A percentile compares a stretch with the other conserved stretches of the same genome.
Evolutionary conservation across 225 moss, liverwort and hornwort genomes (phyloP).

Genomic region (Straminergon stramineum): DNA sequence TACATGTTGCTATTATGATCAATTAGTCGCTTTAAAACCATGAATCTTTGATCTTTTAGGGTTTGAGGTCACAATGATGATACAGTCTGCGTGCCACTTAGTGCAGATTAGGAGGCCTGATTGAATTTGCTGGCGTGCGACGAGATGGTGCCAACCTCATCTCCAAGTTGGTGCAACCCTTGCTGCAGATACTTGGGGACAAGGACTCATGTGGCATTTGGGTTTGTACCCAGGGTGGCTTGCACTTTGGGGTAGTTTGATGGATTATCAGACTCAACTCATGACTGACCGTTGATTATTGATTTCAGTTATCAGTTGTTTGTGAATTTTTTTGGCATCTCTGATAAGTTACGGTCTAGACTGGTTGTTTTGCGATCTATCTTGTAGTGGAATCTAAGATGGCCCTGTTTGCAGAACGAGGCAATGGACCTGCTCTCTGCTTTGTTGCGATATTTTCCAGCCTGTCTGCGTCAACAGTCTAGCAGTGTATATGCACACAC

Average conservation of each 20-base stretch:
- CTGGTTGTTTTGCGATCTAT: neutral
- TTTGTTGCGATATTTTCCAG: conserved; percentile 80
- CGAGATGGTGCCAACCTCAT: conserved; percentile 91
- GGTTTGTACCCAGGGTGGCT: conserved; percentile 76
- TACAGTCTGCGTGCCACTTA: neutral
- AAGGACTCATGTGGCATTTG: conserved; percentile 97
- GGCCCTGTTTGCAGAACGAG: conserved; percentile 58
- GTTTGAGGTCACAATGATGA: neutral
- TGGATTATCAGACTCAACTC: conserved; percentile 28
- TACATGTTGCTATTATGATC: neutral
- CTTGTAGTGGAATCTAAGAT: neutral
- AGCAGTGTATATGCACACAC: conserved; percentile 56
- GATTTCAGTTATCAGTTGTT: neutral
- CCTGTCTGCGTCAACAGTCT: conserved; percentile 90
- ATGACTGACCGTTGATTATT: neutral
- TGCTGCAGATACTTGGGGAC: conserved; percentile 90
- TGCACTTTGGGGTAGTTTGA: conserved; percentile 50
- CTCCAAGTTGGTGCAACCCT: conserved; percentile 88
- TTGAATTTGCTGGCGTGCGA: conserved; percentile 82
- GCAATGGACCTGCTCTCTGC: conserved; percentile 81
- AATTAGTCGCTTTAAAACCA: neutral
- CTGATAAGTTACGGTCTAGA: neutral
- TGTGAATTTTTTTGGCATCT: neutral
- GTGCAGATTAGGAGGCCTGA: conserved; percentile 77
- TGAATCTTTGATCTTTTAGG: neutral